These are phyloP conservation scores for Pestalotiopsis sp. DNA, from an alignment of 2,329 filamentous ascomycete genomes.

Conservation along the genomic window DNA sequence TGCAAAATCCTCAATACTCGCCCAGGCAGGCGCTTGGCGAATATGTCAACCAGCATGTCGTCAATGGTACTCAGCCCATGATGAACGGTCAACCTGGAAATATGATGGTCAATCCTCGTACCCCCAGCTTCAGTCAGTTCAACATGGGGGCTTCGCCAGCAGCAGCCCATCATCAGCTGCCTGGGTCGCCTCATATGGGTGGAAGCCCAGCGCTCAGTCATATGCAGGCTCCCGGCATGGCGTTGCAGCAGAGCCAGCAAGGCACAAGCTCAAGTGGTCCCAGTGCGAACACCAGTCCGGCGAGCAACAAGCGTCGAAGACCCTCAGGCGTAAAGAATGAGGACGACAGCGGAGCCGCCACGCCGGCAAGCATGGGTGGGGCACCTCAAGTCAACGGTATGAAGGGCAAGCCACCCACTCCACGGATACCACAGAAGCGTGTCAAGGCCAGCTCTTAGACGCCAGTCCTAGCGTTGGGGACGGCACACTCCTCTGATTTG, in stretches of 20 bases:
- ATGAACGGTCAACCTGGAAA: constrained; percentile 47
- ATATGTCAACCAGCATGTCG: constrained; percentile 54
- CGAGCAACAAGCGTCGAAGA: constrained; percentile 60
- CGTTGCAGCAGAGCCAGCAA: constrained; percentile 68
- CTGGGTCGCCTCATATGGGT: constrained; percentile 62
- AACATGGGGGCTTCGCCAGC: constrained; percentile 62
- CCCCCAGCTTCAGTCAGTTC: constrained; percentile 59
- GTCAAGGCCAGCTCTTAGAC: constrained; percentile 45
- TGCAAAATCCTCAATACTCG: constrained; percentile 53
- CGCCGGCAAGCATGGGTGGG: constrained; percentile 41
- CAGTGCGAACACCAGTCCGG: constrained; percentile 67
- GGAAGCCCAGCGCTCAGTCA: constrained; percentile 60
- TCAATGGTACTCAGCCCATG: constrained; percentile 35
- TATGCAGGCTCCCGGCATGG: constrained; percentile 68
- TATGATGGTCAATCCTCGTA: constrained; percentile 50
- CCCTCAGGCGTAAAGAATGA: constrained; percentile 60
- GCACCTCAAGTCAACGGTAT: constrained; percentile 53
- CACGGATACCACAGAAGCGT: constrained; percentile 56
- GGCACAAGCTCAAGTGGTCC: constrained; percentile 67
- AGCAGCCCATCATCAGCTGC: constrained; percentile 59
- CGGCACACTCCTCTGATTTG: background rate
- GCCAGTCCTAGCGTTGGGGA: background rate
- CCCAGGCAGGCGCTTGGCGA: constrained; percentile 63
- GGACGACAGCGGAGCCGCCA: constrained; percentile 54
- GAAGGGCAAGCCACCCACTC: constrained; percentile 57